Evolutionary conservation across 768 basidiomycete genomes (phyloP), one percentile per base, ranked within the genome.

Genomic region (Termitomyces sp.): DNA sequence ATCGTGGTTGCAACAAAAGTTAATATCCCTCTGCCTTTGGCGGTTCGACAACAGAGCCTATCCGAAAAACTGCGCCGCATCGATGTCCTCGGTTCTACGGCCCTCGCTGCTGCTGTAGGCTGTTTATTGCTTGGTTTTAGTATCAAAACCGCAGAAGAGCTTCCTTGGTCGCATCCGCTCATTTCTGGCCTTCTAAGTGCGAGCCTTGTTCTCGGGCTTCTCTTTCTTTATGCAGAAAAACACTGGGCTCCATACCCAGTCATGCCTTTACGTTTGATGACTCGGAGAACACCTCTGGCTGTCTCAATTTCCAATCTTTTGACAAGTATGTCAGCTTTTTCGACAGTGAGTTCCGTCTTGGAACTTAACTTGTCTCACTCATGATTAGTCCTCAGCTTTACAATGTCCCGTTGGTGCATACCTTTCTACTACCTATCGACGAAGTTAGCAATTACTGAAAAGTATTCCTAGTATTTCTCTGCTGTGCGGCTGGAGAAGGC

Each of bases 231-330:
- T 46, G 90, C 92, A 26, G 96, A 99, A 72, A 84, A 85, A 56
- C 77, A 80, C 62, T 85, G 82, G 76, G 85, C 91, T 3, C 78
- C 82, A 4, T 90, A 88, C 68, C 97, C 97, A 16, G 88, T 98
- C 52, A 88, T 99, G 86, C 96, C 96, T 48, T 72, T 97, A 61
- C 82, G 82, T 53, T 73, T 95, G 56, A 80, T 95, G 34, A 82
- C 79, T 32, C 83, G 86, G 66, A 77, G 94, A 55, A 94, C 90
- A 24, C 92, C 92, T 5, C 71, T 94, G 20, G 87, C 90, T 12
- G 85, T 94, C 29, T 90, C 91, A 5, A 57, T 95, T 50, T 82
- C 83, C 46, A 95, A 94, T 71, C 79, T 96, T 43, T 78, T 92
- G 62, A 81, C 79, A 10, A 90, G 88, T 63, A 82, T 90, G 72